phyloP scores from a whole-genome alignment of 257 asterid species.

The Striga asiatica region DNA sequence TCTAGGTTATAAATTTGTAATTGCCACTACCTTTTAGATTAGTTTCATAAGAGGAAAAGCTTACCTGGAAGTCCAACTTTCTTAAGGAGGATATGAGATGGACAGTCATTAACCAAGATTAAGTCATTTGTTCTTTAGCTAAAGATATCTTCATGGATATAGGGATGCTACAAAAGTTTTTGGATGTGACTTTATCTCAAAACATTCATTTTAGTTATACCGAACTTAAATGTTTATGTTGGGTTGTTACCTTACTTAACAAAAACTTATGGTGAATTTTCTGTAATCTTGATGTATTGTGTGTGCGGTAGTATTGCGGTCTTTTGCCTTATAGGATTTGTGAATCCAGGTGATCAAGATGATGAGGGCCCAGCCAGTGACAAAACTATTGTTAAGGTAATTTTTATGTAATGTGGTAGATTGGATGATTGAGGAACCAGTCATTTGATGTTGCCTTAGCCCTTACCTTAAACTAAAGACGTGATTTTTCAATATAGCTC shows the following conservation, averaged over 20 bases:
- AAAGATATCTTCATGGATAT: neutral
- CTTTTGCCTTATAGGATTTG: constrained; percentile 19
- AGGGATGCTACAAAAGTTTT: neutral
- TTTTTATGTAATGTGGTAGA: constrained; percentile 7
- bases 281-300: neutral
- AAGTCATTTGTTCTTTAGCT: too few species aligned
- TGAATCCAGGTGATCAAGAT: constrained; percentile 50
- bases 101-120: too few species aligned
- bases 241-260: neutral
- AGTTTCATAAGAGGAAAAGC: too few species aligned
- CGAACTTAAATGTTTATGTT: constrained; percentile 3
- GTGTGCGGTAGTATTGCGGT: constrained; percentile 5
- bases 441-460: constrained; percentile 9
- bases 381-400: constrained; percentile 64
- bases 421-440: constrained; percentile 2
- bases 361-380: constrained; percentile 29
- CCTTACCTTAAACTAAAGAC: neutral
- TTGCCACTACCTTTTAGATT: neutral
- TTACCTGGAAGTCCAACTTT: too few species aligned
- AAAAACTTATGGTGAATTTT: constrained; percentile 5
- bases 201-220: neutral
- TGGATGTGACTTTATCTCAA: neutral
- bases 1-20: neutral
- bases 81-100: too few species aligned
- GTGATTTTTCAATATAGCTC: neutral